Evolutionary conservation across 768 basidiomycete genomes (phyloP).

Genomic region (Rossbeevera mucosa): DNA sequence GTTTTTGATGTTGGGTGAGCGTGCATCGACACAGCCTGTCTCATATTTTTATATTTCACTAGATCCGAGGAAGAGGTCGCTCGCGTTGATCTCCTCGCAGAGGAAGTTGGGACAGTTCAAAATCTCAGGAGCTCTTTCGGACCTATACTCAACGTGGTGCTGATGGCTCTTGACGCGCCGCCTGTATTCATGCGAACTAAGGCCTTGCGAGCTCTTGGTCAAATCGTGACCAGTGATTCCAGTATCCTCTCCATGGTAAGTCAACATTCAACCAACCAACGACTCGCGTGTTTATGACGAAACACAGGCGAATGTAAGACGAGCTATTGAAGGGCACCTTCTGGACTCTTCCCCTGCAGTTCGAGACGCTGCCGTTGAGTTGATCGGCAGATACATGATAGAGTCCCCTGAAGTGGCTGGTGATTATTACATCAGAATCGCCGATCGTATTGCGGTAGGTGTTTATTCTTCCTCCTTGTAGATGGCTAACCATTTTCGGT

Average conservation of each 20-base stretch:
- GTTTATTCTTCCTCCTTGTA: neutral
- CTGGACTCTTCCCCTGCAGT: constrained; percentile 91
- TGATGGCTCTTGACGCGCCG: constrained; percentile 77
- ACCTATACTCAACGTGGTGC: constrained; percentile 73
- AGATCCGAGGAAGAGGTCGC: constrained; percentile 70
- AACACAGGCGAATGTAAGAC: constrained; percentile 67
- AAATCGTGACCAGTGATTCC: constrained; percentile 87
- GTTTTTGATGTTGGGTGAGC: constrained; percentile 81
- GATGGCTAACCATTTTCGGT: neutral
- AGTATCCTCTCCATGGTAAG: constrained; percentile 71
- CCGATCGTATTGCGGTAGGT: constrained; percentile 85
- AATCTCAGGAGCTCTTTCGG: constrained; percentile 76
- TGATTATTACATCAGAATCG: constrained; percentile 85
- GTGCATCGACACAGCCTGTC: neutral
- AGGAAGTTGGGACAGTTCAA: constrained; percentile 74
- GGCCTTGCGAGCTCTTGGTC: constrained; percentile 82
- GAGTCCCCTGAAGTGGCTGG: constrained; percentile 83
- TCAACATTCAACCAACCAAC: constrained; percentile 7
- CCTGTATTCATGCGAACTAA: constrained; percentile 93
- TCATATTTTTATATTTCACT: constrained; percentile 6
- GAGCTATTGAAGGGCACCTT: constrained; percentile 85
- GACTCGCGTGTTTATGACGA: constrained; percentile 1
- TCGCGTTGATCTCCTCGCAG: constrained; percentile 64
- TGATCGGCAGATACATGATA: constrained; percentile 96
- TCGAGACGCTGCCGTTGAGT: constrained; percentile 92